Conservation (phyloP, 2,329 filamentous ascomycete genomes). For the Colletotrichum filicis region DNA sequence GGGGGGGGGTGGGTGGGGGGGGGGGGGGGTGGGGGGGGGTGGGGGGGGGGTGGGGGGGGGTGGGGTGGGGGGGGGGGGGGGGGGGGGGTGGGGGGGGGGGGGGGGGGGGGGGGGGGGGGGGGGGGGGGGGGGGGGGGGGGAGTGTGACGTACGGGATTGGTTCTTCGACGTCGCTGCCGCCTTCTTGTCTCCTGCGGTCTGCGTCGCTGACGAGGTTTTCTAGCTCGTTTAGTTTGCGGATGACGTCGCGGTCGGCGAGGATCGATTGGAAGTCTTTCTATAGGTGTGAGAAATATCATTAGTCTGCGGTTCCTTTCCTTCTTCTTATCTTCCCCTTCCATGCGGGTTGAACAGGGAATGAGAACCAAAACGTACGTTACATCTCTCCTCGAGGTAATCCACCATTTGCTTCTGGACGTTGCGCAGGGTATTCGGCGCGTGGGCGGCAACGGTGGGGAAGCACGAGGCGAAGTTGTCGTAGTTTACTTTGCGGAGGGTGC, state of each 20-base stretch:
- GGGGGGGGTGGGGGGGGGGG: neutral
- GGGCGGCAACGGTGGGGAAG: constrained; percentile 68
- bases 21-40: too few species aligned
- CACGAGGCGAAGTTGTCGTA: constrained; percentile 69
- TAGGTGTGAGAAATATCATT: neutral
- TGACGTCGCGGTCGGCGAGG: constrained; percentile 61
- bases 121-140: neutral
- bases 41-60: too few species aligned
- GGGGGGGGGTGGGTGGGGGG: too few species aligned
- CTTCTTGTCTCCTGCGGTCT: constrained; percentile 47
- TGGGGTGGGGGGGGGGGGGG: too few species aligned
- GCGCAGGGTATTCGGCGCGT: constrained; percentile 61
- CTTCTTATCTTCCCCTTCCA: constrained; percentile 21
- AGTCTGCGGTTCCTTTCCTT: neutral
- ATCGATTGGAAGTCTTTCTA: constrained; percentile 69
- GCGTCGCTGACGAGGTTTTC: constrained; percentile 67
- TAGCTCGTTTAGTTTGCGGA: constrained; percentile 68
- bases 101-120: neutral
- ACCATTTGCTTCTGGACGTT: constrained; percentile 70
- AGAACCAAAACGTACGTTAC: constrained; percentile 51
- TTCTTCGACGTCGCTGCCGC: constrained; percentile 38
- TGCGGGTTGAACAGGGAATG: neutral
- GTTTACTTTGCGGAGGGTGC: constrained; percentile 62
- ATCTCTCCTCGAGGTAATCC: constrained; percentile 63
- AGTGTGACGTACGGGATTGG: constrained; percentile 57